Evolutionary conservation across 1,284 basidiomycete species (phyloP).

Genomic region (Apiotrichum laibachii): DNA sequence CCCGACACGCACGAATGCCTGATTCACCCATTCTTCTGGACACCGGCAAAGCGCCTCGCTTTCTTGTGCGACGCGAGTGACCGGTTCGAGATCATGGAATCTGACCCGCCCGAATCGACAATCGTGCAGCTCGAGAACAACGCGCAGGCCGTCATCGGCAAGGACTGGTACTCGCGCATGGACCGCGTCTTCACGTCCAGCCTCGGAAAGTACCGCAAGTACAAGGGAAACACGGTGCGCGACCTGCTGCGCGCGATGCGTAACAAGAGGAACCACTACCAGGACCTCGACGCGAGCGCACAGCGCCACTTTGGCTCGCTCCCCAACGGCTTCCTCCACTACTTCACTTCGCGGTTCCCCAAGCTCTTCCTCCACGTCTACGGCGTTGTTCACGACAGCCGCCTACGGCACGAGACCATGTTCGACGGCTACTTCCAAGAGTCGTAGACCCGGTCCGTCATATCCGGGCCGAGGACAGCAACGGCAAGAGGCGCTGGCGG

Average conservation of each 20-base stretch:
- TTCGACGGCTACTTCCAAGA: slow-evolving; percentile 71
- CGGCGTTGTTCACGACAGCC: slow-evolving; percentile 64
- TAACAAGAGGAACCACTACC: slow-evolving; percentile 99
- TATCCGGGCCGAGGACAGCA: too few relatives aligned
- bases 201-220: slow-evolving; percentile 93
- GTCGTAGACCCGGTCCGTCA: slow-evolving; percentile 1
- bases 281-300: slow-evolving; percentile 78
- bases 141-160: slow-evolving; percentile 67
- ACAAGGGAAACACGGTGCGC: slow-evolving; percentile 84
- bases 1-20: slow-evolving; percentile 83
- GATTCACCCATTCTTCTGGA: slow-evolving; percentile 96
- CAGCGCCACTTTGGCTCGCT: slow-evolving; percentile 82
- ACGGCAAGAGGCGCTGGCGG: too few relatives aligned
- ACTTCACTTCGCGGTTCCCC: slow-evolving; percentile 92
- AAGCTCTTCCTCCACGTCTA: slow-evolving; percentile 89
- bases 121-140: slow-evolving; percentile 72
- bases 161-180: slow-evolving; percentile 81
- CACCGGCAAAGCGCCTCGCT: slow-evolving; percentile 73
- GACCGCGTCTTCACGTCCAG: slow-evolving; percentile 91
- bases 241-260: slow-evolving; percentile 88
- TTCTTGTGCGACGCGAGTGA: slow-evolving; percentile 98
- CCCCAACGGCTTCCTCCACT: slow-evolving; percentile 86
- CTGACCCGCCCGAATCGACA: slow-evolving; percentile 77
- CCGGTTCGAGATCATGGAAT: slow-evolving; percentile 95
- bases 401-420: slow-evolving; percentile 73